Evolutionary conservation across 805 yeast species (phyloP), one percentile per base, ranked within the genome.

Genomic region (Kuraishia ogatae): DNA sequence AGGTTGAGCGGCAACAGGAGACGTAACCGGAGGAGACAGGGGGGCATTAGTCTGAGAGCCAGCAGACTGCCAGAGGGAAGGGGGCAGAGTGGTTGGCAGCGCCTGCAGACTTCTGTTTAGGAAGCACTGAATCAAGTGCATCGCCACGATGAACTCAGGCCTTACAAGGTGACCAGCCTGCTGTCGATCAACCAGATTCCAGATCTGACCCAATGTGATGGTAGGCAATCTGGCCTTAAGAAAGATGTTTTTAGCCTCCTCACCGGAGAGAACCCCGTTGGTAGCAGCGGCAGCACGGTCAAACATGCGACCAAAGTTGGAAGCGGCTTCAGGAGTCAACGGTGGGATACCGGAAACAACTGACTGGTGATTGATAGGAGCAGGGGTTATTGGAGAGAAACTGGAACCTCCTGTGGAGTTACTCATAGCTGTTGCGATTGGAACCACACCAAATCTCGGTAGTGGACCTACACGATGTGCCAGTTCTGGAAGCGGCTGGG

Each of bases 121-220:
- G 35, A 86, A 73, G 61, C 90, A 84, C 69, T 93, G 97, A 59
- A 94, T 89, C 66, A 94, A 77, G 70, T 89, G 96, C 99, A 94
- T 93, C 7, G 98, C 97, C 63, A 93, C 81, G 50, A 89, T 81
- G 63, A 94, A 94, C 66, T 89, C 92, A 17, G 84, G 78, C 64
- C 84, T 80, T 55, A 80, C 77, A 62, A 94, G 80, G 55, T 80
- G 75, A 4, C 99, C 99, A 1, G 80, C 71, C 61, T 84, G 84
- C 54, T 80, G 79, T 58, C 83, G 82, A 67, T 94, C 99, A 50
- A 88, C 94, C 56, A 93, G 75, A 54, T 80, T 80, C 99, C 99
- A 94, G 57, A 94, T 85, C 66, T 85, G 87, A 56, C 96, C 96
- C 58, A 94, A 75, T 1, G 83, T 78, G 24, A 80, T 80, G 39